phyloP scores from a whole-genome alignment of 2,329 filamentous ascomycete genomes.

The Blastomyces emzantsi region DNA sequence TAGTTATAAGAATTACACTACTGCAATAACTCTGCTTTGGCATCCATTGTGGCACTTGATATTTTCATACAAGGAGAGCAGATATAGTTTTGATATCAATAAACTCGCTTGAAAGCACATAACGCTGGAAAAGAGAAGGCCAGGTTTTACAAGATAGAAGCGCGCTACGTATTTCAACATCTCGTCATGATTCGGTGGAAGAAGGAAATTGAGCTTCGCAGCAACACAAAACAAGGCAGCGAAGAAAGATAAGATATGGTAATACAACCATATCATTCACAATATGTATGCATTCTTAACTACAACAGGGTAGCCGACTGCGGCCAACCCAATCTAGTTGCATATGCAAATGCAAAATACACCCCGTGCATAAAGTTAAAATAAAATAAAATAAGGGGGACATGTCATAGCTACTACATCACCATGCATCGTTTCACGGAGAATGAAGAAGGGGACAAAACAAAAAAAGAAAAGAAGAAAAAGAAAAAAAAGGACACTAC shows the following conservation, averaged over 20 bases:
- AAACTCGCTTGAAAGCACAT: background rate
- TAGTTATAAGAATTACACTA: background rate
- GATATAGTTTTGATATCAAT: background rate
- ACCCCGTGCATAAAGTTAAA: background rate
- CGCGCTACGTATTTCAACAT: background rate
- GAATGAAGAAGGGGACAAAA: background rate
- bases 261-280: background rate
- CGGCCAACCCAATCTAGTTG: background rate
- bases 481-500: background rate
- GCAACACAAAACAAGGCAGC: background rate
- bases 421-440: background rate
- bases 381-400: background rate
- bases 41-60: background rate
- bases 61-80: background rate
- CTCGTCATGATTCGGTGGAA: background rate
- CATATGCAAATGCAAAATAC: background rate
- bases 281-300: no score
- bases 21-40: background rate
- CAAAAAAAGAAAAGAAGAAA: background rate
- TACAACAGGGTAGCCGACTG: background rate
- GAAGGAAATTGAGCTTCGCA: no score
- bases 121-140: background rate
- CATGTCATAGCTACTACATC: background rate
- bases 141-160: background rate
- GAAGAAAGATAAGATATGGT: background rate